Percentiles rank a stretch among this genome's conserved stretches.
phyloP scores from a whole-genome alignment of 2,329 filamentous ascomycete genomes.

The Sarocladiaceae sp. region DNA sequence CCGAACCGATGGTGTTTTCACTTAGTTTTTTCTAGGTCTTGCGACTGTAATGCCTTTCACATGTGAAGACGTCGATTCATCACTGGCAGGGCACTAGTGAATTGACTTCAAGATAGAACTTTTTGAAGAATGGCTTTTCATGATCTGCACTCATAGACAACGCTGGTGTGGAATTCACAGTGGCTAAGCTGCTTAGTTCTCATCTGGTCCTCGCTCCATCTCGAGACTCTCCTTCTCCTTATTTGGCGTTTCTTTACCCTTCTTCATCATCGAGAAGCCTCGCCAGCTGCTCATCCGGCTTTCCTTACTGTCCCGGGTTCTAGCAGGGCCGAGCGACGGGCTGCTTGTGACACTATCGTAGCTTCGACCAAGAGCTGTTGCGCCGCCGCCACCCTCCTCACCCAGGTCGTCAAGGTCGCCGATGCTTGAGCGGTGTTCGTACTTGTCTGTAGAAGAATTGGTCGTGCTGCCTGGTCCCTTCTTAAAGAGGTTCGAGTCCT shows the following conservation, averaged over 20 bases:
- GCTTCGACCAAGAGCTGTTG: slow-evolving; percentile 40
- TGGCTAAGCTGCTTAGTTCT: slow-evolving; percentile 17
- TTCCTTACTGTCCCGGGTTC: slow-evolving; percentile 41
- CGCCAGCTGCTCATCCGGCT: slow-evolving; percentile 49
- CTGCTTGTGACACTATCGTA: slow-evolving; percentile 54
- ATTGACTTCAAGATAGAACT: no score
- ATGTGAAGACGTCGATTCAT: no score
- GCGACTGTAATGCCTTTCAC: no score
- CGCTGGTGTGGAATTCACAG: not conserved
- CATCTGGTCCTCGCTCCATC: slow-evolving; percentile 35
- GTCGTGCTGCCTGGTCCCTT: slow-evolving; percentile 54
- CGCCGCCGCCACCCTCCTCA: slow-evolving; percentile 30
- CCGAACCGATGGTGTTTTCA: no score
- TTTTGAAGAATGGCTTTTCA: no score
- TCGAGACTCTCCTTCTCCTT: slow-evolving; percentile 51
- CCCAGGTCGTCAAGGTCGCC: slow-evolving; percentile 50
- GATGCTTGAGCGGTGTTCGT: slow-evolving; percentile 54
- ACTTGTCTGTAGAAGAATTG: slow-evolving; percentile 48
- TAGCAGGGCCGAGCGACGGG: slow-evolving; percentile 49
- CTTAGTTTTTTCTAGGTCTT: no score
- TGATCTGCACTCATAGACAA: not conserved
- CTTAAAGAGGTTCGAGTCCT: slow-evolving; percentile 53
- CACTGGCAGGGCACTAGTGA: no score
- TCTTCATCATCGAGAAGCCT: slow-evolving; percentile 55
- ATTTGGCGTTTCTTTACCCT: slow-evolving; percentile 42